Evolutionary conservation across 257 asterid species (phyloP).

Genomic region (Ophiorrhiza pumila): DNA sequence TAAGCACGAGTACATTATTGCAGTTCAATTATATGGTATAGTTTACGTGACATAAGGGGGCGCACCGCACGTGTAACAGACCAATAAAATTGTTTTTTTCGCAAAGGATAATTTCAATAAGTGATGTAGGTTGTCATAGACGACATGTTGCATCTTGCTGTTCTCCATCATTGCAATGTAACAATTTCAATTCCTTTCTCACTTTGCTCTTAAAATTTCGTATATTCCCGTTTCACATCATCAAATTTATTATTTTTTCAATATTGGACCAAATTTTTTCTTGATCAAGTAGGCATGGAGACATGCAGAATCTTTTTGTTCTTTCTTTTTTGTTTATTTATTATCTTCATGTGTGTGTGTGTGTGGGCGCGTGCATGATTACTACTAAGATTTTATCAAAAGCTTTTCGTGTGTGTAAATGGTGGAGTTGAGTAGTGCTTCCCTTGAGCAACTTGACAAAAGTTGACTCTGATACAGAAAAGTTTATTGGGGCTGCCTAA

Average conservation of each 20-base stretch:
- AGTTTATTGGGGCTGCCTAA: background rate
- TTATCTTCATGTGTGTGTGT: background rate
- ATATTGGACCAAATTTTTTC: background rate
- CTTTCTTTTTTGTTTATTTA: background rate
- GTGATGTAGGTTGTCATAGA: background rate
- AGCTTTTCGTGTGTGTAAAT: background rate
- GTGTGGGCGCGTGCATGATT: too few relatives aligned
- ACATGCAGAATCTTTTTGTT: background rate
- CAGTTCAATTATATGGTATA: background rate
- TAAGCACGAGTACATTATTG: background rate
- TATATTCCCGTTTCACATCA: background rate
- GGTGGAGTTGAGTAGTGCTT: background rate
- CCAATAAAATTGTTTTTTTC: background rate
- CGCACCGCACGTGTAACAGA: conserved; percentile 6
- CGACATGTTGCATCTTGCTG: background rate
- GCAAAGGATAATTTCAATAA: background rate
- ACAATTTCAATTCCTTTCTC: background rate
- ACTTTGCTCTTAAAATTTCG: background rate
- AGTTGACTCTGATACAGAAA: conserved; percentile 27
- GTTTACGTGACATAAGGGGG: background rate
- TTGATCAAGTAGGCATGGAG: background rate
- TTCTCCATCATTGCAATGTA: background rate
- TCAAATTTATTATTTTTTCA: background rate
- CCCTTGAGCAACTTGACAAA: conserved; percentile 7
- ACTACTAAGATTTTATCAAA: background rate